Evolutionary conservation across 2,329 filamentous ascomycete species (phyloP), one percentile per base, ranked within the genome.

Genomic region (Ciborinia camelliae): DNA sequence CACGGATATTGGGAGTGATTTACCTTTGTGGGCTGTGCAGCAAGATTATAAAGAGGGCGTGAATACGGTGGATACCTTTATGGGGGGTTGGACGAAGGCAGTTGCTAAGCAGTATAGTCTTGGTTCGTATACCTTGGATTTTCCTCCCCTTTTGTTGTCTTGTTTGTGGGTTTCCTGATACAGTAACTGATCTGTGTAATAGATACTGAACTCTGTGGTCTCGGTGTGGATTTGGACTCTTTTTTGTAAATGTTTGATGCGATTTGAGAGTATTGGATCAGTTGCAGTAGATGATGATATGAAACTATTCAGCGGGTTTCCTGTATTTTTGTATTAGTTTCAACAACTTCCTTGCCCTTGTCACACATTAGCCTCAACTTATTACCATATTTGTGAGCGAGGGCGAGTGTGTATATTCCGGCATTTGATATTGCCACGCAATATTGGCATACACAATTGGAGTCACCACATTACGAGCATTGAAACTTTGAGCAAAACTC

Each of bases 11-110:
- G 71, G 66, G 9, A 71, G 68, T 41, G 63, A 71, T 41, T 60
- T 72, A 1, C 71, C 71, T 7, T 67, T 72, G 26, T 72, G 68
- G 69, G 70, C 71, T n/a, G 71, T 72, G 2, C 71, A 72, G 45
- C 43, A 62, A 18, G 70, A 72, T 58, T 58, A 43, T 28, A 55
- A 62, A 23, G 64, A 68, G 1, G 71, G 71, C 7, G 68, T 69
- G 0, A 63, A 67, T 37, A 72, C 71, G 0, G 69, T 72, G 14
- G 67, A 57, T 12, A 70, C 55, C 2, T 70, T 72, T 51, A 72
- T 72, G 69, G 71, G 69, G 3, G 71, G 69, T 9, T 72, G 69
- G 69, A 72, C 63, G 8, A 62, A 60, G 4, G 71, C 71, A 30
- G 66, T 43, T 60, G 71, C 68, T 9, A 72, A 72, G 41, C 71